A percentile compares a stretch with the other conserved stretches of the same genome.
phyloP scores from a whole-genome alignment of 208 protist genomes.

The Leptomonas pyrrhocoris region DNA sequence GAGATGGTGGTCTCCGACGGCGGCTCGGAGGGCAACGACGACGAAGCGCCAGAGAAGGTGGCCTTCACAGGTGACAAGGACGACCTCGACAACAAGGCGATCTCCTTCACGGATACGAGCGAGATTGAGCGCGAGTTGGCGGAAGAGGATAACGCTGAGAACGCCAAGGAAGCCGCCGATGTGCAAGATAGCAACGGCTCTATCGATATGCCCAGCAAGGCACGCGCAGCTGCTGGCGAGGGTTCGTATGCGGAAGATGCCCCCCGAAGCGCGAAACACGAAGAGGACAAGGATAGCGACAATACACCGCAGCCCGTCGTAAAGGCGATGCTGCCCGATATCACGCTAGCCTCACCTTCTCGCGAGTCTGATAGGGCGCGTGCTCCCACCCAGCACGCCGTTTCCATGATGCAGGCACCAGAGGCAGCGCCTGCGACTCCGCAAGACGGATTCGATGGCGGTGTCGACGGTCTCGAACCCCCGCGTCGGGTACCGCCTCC shows the following conservation, averaged over 20 bases:
- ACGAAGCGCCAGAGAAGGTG: constrained; percentile 12
- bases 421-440: constrained; percentile 6
- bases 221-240: not conserved
- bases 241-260: not conserved
- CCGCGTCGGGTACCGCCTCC: constrained; percentile 34
- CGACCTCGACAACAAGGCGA: constrained; percentile 13
- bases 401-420: constrained; percentile 12
- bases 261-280: not conserved
- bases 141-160: not conserved
- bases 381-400: constrained; percentile 4
- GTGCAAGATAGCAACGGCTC: constrained; percentile 3
- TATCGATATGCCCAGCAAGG: not conserved
- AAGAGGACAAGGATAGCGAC: constrained; percentile 20
- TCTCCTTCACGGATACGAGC: constrained; percentile 34
- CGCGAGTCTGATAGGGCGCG: not conserved
- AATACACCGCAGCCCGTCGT: constrained; percentile 8
- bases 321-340: not conserved
- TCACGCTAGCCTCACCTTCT: constrained; percentile 1
- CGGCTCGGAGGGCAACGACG: constrained; percentile 10
- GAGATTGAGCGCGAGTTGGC: constrained; percentile 20
- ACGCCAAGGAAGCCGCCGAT: not conserved
- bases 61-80: not conserved
- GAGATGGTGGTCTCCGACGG: constrained; percentile 8
- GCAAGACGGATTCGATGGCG: not conserved
- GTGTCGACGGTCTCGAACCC: not conserved